These are phyloP conservation scores for Globisporangium cederbergense DNA, from an alignment of 352 stramenopile genomes.

Conservation along the genomic window DNA sequence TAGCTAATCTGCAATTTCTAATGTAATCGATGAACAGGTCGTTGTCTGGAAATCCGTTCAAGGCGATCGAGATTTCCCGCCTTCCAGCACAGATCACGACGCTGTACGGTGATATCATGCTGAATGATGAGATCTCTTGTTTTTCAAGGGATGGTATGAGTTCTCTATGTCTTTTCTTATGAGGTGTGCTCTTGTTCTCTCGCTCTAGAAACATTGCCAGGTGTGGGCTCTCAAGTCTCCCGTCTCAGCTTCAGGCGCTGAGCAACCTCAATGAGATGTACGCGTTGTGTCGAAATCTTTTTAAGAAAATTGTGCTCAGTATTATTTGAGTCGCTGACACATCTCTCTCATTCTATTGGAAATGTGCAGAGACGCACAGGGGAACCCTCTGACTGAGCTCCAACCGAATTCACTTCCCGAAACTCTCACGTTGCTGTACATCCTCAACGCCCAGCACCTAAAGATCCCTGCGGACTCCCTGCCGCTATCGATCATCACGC, in stretches of 20 bases:
- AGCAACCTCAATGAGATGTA: neutral
- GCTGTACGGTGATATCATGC: neutral
- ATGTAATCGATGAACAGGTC: neutral
- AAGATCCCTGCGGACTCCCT: neutral
- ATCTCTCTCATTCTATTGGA: too few relatives aligned
- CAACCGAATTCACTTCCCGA: neutral
- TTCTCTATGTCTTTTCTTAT: too few relatives aligned
- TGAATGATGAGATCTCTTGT: too few relatives aligned
- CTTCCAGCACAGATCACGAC: neutral
- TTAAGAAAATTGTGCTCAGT: too few relatives aligned
- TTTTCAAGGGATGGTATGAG: too few relatives aligned
- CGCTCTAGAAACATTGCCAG: neutral
- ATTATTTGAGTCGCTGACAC: too few relatives aligned
- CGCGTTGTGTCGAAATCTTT: neutral
- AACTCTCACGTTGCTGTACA: neutral
- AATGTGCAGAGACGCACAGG: neutral
- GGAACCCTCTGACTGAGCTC: neutral
- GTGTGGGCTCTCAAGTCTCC: neutral
- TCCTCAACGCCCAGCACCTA: neutral
- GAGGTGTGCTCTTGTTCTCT: neutral
- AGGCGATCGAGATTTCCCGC: neutral
- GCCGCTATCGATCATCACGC: neutral
- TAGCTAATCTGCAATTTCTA: too few relatives aligned
- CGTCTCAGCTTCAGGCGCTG: neutral
- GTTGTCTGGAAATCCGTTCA: constrained; percentile 1